Evolutionary conservation across 2,329 filamentous ascomycete species (phyloP), one percentile per base, ranked within the genome.

Genomic region (Verticillium longisporum): DNA sequence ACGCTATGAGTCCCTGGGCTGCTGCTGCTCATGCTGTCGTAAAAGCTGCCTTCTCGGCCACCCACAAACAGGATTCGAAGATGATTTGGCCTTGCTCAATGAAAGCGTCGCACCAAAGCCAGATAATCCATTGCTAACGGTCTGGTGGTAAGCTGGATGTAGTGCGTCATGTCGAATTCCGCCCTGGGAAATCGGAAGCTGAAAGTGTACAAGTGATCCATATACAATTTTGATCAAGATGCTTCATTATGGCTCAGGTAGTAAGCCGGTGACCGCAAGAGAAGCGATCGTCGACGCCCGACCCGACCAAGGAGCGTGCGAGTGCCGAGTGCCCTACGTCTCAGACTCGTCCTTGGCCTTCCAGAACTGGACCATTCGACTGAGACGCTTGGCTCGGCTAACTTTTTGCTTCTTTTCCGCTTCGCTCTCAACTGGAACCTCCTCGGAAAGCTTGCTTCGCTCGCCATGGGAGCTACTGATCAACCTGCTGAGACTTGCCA

Each of bases 341-440:
- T 13, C n/a, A 7, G 54, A n/a, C 41, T 76, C 71, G 63, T 82
- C 81, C 68, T 82, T 86, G 10, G 80, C 78, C 74, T 89, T 91
- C 89, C 89, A 93, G 72, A 93, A 93, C 67, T 88, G 86, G 81
- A 92, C 86, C 77, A 92, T 81, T 58, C 88, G 88, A 71, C 90
- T 89, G 41, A 92, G 75, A 34, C 89, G 83, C 71, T 87, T 90
- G 41, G 85, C 79, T 72, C 87, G 89, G 78, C 88, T 90, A 31
- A 68, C 69, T 71, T 85, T 86, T 7, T 71, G 67, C 77, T 81
- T 83, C 68, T 83, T 85, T 36, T 85, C 83, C 0, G 76, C 69
- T n/a, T 87, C 81, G 50, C 75, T 78, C 55, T 86, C 84, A 63
- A 78, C 69, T 6, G 80, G 78, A 55, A 88, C 84, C 69, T 91